Evolutionary conservation across 495 filamentous ascomycete species (phyloP).

Genomic region (Annulohypoxylon bovei): DNA sequence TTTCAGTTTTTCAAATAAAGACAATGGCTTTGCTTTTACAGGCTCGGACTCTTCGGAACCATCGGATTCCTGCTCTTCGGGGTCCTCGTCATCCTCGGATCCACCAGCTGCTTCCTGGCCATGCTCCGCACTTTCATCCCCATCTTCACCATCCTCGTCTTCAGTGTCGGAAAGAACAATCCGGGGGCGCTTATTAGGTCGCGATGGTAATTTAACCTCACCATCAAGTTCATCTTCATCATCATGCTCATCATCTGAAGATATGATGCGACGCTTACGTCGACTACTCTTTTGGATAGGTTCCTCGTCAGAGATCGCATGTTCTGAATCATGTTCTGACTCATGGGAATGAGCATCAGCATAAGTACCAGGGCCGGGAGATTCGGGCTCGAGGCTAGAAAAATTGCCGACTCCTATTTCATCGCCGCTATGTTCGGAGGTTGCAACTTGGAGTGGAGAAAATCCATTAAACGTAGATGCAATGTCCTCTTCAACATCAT

Average conservation of each 20-base stretch:
- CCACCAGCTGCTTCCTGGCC: background rate
- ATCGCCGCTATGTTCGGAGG: conserved; percentile 1
- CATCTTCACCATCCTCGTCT: conserved; percentile 40
- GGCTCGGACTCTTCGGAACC: conserved; percentile 10
- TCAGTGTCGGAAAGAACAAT: conserved; percentile 33
- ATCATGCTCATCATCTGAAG: conserved; percentile 41
- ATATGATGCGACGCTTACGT: conserved; percentile 42
- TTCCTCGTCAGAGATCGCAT: conserved; percentile 23
- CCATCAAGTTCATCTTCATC: conserved; percentile 2
- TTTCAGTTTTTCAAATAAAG: conserved; percentile 35
- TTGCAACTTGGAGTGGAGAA: conserved; percentile 33
- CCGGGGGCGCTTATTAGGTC: conserved; percentile 25
- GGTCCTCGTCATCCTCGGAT: conserved; percentile 1
- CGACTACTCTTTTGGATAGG: conserved; percentile 3
- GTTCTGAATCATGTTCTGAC: conserved; percentile 9
- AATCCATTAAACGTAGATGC: conserved; percentile 34
- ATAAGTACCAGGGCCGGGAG: background rate
- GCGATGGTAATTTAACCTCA: conserved; percentile 1
- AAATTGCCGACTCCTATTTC: conserved; percentile 15
- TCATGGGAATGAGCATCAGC: background rate
- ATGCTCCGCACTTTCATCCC: conserved; percentile 24
- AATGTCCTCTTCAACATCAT: conserved; percentile 38
- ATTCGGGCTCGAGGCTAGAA: conserved; percentile 31
- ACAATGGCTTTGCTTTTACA: conserved; percentile 24
- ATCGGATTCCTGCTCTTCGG: conserved; percentile 15